Percentiles rank a stretch among this genome's conserved stretches.
Evolutionary conservation across 2,329 filamentous ascomycete species (phyloP).

Genomic region (Coniochaeta hoffmannii): DNA sequence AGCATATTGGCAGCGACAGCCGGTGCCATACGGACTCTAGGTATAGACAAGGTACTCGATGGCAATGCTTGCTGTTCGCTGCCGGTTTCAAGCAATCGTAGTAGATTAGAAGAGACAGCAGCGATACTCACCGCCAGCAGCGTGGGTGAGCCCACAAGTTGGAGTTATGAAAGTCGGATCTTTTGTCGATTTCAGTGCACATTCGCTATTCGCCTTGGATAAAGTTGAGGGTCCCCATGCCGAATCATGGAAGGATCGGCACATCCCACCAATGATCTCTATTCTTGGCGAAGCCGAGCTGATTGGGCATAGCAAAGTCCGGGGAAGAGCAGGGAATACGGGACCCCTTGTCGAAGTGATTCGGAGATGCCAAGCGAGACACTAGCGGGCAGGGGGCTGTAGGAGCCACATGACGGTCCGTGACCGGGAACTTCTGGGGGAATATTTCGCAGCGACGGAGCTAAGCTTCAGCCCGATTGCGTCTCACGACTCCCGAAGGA

Average conservation of each 20-base stretch:
- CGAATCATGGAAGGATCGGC: neutral
- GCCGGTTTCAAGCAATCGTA: too few relatives aligned
- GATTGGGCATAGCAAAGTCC: neutral
- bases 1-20: too few relatives aligned
- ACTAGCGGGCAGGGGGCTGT: neutral
- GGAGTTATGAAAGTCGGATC: neutral
- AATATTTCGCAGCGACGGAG: neutral
- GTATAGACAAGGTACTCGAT: too few relatives aligned
- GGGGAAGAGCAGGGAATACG: neutral
- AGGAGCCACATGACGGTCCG: slow-evolving; percentile 2
- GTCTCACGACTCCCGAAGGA: neutral
- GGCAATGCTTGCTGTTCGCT: too few relatives aligned
- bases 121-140: too few relatives aligned
- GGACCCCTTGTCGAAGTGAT: neutral
- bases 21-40: too few relatives aligned
- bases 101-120: too few relatives aligned
- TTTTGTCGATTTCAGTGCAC: neutral
- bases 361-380: neutral
- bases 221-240: neutral
- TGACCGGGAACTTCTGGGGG: neutral
- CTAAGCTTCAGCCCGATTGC: neutral
- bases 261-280: neutral
- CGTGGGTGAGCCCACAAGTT: neutral
- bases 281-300: neutral
- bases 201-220: neutral